Evolutionary conservation across 371 early-diverging fungal species (phyloP).

Genomic region (Chytridium lagenaria): DNA sequence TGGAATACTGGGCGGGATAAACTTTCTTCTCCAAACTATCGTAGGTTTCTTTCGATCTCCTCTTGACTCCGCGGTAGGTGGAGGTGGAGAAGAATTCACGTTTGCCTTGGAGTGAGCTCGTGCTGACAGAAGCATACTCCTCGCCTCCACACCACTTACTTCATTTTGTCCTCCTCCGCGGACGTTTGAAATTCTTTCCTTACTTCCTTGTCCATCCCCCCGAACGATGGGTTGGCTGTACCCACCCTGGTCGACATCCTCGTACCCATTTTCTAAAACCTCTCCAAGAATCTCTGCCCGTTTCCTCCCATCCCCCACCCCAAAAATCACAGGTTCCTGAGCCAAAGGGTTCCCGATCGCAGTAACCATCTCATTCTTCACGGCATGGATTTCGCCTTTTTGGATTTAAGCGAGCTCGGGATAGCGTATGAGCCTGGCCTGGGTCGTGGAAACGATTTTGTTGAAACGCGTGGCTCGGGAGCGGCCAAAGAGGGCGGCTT

Average conservation of each 20-base stretch:
- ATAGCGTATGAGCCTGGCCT: conserved; percentile 52
- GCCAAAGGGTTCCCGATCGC: conserved; percentile 33
- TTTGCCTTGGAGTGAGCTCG: neutral
- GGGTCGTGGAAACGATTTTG: conserved; percentile 29
- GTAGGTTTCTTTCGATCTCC: conserved; percentile 19
- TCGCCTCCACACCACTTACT: conserved; percentile 6
- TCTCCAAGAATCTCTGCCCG: neutral
- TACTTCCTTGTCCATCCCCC: neutral
- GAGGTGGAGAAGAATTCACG: neutral
- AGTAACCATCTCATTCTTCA: conserved; percentile 29
- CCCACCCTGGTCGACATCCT: neutral
- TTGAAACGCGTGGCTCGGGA: conserved; percentile 48
- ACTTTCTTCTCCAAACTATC: conserved; percentile 54
- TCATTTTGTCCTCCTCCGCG: neutral
- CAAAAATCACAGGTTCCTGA: conserved; percentile 2
- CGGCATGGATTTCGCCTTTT: conserved; percentile 8
- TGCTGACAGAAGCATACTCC: neutral
- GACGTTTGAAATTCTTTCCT: neutral
- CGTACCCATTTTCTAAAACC: neutral
- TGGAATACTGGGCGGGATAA: conserved; percentile 57
- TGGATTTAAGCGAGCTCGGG: conserved; percentile 22
- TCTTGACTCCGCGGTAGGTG: neutral
- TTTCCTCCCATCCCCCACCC: neutral
- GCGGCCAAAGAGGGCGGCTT: conserved; percentile 51
- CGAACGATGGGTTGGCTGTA: neutral